Evolutionary conservation across 805 yeast genomes (phyloP).

Genomic region (Kuraishia cidri): DNA sequence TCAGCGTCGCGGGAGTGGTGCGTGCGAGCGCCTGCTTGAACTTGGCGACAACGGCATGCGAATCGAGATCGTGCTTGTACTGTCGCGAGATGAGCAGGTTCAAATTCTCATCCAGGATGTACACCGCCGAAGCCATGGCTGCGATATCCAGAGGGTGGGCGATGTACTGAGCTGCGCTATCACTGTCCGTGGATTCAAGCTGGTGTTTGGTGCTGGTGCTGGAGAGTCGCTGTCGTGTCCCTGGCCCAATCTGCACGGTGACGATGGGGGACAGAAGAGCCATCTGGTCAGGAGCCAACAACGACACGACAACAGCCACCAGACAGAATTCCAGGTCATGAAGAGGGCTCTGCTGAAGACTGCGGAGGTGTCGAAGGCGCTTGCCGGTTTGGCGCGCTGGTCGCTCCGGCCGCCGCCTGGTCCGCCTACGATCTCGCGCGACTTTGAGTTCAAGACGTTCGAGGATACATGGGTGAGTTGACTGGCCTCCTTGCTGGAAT

Average conservation of each 20-base stretch:
- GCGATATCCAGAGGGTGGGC: no score
- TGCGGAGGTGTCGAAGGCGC: no score
- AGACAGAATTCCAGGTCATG: no score
- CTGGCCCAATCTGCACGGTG: neutral
- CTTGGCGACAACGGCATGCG: conserved; percentile 14
- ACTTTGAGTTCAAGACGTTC: conserved; percentile 36
- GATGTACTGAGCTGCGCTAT: conserved; percentile 8
- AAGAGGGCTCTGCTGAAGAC: no score
- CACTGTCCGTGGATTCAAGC: conserved; percentile 27
- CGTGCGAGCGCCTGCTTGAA: conserved; percentile 14
- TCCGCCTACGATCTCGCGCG: conserved; percentile 15
- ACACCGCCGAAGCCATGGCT: conserved; percentile 25
- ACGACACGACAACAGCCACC: no score
- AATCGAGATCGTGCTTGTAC: conserved; percentile 20
- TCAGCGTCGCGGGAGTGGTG: conserved; percentile 11
- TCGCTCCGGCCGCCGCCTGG: neutral
- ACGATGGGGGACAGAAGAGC: no score
- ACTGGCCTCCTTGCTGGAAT: neutral
- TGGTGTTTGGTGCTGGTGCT: conserved; percentile 3
- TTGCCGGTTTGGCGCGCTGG: no score
- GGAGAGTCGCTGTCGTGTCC: neutral
- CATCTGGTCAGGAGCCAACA: no score
- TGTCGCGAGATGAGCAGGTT: conserved; percentile 22
- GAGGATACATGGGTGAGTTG: conserved; percentile 48
- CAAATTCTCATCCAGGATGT: conserved; percentile 20